Evolutionary conservation across 768 basidiomycete species (phyloP), one percentile per base, ranked within the genome.

Genomic region (Paxillus ammoniavirescens): DNA sequence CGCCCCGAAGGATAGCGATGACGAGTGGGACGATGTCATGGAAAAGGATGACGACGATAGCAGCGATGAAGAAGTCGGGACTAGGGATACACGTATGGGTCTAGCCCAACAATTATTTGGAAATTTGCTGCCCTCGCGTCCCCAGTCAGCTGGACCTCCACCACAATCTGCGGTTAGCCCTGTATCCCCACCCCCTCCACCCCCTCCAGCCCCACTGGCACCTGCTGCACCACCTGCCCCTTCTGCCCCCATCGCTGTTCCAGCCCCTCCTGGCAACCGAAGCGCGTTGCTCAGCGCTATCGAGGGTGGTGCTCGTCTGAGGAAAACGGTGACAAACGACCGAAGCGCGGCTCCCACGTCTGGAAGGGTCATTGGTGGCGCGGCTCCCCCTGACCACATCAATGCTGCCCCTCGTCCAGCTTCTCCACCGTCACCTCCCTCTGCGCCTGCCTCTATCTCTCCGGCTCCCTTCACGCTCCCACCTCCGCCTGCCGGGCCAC

Each of bases 61-160:
- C 57, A 87, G 83, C 49, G 91, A 93, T 50, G 93, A 93, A 66
- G 93, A 93, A 54, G 73, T 87, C 45, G 75, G 78, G n/a, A 77
- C 77, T 4, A 77, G 94, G 42, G 77, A 74, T 47, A 81, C 77
- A 15, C 78, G 90, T 14, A 79, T 80, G 53, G 82, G 84, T 50
- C 82, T 98, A 37, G 95, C 95, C 7, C 78, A 82, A 57, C 78
- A 84, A 52, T 65, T 98, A 42, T 98, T 98, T 65, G 87, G 89
- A 12, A 79, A 73, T 52, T 81, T 89, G 51, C 65, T 90, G 35
- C 87, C 76, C 6, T 73, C 78, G 10, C 65, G 86, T 31, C 83
- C 87, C 4, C 75, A 8, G 78, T 84, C 82, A 23, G 81, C 81
- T 40, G 82, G 77, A 4, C 65, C 42, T 3, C 26, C 26, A 26